Evolutionary conservation across 805 yeast genomes (phyloP).

Genomic region (Jamesozyma jinghongensis): DNA sequence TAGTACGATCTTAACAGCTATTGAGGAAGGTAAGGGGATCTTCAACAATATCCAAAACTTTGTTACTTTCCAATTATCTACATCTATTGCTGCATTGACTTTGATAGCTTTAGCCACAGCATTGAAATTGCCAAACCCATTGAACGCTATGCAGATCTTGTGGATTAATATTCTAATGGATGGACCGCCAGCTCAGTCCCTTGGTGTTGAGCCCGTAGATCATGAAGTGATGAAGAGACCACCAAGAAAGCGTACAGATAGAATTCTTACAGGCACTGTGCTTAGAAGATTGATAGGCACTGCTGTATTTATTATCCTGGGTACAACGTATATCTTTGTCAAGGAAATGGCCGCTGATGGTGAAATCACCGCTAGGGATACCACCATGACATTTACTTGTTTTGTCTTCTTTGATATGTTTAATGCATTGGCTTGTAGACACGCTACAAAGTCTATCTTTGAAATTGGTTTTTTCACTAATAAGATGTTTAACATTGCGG

Average conservation of each 20-base stretch:
- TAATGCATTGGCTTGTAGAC: conserved; percentile 91
- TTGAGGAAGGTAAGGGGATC: conserved; percentile 96
- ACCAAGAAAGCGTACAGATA: conserved; percentile 81
- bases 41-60: conserved; percentile 92
- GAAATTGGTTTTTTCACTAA: conserved; percentile 71
- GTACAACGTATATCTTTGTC: conserved; percentile 80
- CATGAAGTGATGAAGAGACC: conserved; percentile 92
- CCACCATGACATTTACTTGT: conserved; percentile 98
- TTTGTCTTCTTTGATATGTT: conserved; percentile 95
- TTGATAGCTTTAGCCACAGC: conserved; percentile 81
- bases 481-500: conserved; percentile 89
- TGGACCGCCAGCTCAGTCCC: conserved; percentile 97
- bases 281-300: conserved; percentile 67
- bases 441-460: conserved; percentile 72
- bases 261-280: conserved; percentile 63
- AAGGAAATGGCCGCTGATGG: conserved; percentile 75
- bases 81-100: conserved; percentile 89
- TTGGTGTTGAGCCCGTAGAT: conserved; percentile 96
- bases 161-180: conserved; percentile 98
- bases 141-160: conserved; percentile 95
- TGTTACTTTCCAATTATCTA: conserved; percentile 88
- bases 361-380: conserved; percentile 83
- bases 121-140: conserved; percentile 82
- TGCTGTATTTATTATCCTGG: conserved; percentile 66
- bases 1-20: conserved; percentile 85